These are phyloP conservation scores for Saccharomyces hybrid DNA, from an alignment of 1,139 yeast species.

Conservation along the genomic window DNA sequence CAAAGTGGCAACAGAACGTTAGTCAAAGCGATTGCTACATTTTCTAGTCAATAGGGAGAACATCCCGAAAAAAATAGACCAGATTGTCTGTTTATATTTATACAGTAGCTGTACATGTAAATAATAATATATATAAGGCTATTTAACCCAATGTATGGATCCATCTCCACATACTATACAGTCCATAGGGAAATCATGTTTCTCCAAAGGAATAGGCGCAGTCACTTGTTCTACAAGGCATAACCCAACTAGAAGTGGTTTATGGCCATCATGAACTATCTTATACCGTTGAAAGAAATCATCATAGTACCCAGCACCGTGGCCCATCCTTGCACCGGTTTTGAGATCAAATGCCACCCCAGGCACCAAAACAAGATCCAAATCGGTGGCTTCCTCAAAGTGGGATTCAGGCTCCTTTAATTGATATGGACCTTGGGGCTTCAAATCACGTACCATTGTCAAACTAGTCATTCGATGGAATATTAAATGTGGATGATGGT, in stretches of 20 bases:
- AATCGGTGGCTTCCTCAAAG: constrained; percentile 14
- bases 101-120: constrained; percentile 5
- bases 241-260: constrained; percentile 45
- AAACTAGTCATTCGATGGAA: constrained; percentile 46
- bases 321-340: constrained; percentile 62
- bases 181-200: constrained; percentile 65
- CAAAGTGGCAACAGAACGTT: constrained; percentile 39
- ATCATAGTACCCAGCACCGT: constrained; percentile 91
- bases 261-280: constrained; percentile 20
- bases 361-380: constrained; percentile 74
- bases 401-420: constrained; percentile 54
- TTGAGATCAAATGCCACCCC: constrained; percentile 67
- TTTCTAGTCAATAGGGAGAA: not conserved
- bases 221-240: constrained; percentile 43
- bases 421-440: constrained; percentile 62
- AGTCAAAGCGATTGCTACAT: constrained; percentile 33
- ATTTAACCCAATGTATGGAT: constrained; percentile 17
- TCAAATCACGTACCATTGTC: constrained; percentile 40
- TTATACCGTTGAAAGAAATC: constrained; percentile 54
- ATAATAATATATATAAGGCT: constrained; percentile 2
- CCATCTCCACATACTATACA: constrained; percentile 43
- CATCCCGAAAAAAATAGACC: not conserved
- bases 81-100: not conserved
- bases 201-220: constrained; percentile 48
- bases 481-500: constrained; percentile 41